Evolutionary conservation across 345 rosid genomes (phyloP).

Genomic region (Rhodamnia argentea): DNA sequence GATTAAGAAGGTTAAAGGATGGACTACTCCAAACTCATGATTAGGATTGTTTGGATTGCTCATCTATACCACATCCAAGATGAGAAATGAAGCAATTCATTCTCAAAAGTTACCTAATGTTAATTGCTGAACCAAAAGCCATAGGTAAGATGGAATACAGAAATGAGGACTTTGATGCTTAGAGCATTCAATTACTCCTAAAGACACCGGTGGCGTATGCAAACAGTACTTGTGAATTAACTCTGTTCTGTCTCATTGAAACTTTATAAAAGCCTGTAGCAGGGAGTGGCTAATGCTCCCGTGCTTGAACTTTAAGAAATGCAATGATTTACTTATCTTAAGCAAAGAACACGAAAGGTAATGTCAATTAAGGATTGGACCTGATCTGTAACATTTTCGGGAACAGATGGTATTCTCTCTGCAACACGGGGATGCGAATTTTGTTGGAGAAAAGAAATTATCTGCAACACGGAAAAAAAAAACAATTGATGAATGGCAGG

Average conservation of each 20-base stretch:
- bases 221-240: not conserved
- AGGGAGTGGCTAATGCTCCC: not conserved
- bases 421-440: conserved; percentile 91
- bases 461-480: not conserved
- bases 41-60: not conserved
- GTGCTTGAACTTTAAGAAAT: not conserved
- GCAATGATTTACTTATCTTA: not conserved
- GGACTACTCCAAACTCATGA: not conserved
- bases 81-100: not conserved
- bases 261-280: not conserved
- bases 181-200: not conserved
- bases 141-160: not conserved
- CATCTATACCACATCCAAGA: not conserved
- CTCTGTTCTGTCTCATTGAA: not conserved
- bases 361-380: conserved; percentile 12
- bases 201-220: not conserved
- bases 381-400: conserved; percentile 96
- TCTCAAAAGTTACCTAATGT: not conserved
- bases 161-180: not conserved
- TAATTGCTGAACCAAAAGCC: not conserved
- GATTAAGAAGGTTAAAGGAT: not conserved
- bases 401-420: conserved; percentile 66
- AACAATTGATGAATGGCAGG: not conserved
- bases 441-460: conserved; percentile 48
- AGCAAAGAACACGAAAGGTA: not conserved